A percentile compares a stretch with the other conserved stretches of the same genome.
Conservation (phyloP, 1,139 yeast genomes). For the Entelexis sorbosivorans region DNA sequence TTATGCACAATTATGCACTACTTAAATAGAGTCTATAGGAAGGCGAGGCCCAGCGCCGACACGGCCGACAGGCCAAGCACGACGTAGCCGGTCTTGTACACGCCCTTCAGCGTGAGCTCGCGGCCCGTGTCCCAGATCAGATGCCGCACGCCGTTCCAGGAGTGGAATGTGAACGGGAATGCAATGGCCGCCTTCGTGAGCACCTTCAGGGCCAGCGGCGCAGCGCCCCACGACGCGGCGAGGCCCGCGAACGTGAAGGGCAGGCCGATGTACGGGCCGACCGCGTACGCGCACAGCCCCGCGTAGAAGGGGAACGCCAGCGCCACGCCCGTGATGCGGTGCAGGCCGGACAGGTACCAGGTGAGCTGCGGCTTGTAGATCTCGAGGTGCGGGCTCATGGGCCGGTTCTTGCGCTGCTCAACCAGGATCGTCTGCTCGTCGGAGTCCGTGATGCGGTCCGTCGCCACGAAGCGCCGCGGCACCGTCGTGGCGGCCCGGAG, state of each 20-base stretch:
- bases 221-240: slow-evolving; percentile 37
- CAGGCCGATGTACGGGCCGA: slow-evolving; percentile 51
- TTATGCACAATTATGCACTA: not conserved
- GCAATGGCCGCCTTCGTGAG: slow-evolving; percentile 60
- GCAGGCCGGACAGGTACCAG: slow-evolving; percentile 65
- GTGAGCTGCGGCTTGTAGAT: slow-evolving; percentile 89
- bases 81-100: slow-evolving; percentile 80
- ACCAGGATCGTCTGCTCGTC: slow-evolving; percentile 61
- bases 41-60: slow-evolving; percentile 42
- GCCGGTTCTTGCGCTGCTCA: slow-evolving; percentile 79
- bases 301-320: slow-evolving; percentile 66
- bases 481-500: not conserved
- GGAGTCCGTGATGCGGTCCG: slow-evolving; percentile 50
- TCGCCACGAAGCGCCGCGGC: slow-evolving; percentile 31
- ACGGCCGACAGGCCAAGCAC: slow-evolving; percentile 65
- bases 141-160: slow-evolving; percentile 82
- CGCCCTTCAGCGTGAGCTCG: slow-evolving; percentile 72
- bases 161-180: slow-evolving; percentile 79
- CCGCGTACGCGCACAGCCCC: slow-evolving; percentile 64
- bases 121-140: slow-evolving; percentile 81
- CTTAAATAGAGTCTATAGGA: slow-evolving; percentile 17
- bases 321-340: slow-evolving; percentile 80
- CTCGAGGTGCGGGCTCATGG: slow-evolving; percentile 78
- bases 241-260: slow-evolving; percentile 51
- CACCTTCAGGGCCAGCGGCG: slow-evolving; percentile 54